These are phyloP conservation scores for Pseudogymnoascus sp. DNA, from an alignment of 2,329 filamentous ascomycete genomes.

Conservation along the genomic window DNA sequence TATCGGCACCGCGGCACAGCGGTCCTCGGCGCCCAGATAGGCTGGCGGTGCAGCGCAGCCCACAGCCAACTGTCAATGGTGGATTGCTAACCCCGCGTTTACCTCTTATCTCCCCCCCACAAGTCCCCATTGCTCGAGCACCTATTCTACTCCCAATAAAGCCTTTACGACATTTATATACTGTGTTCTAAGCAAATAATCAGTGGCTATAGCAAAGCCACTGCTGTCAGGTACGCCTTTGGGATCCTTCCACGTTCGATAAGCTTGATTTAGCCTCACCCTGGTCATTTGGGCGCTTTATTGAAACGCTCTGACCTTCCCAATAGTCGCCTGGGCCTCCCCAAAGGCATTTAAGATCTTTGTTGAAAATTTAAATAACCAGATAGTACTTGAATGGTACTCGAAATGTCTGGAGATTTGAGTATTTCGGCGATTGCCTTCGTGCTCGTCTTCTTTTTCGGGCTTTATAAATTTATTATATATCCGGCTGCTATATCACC, in stretches of 20 bases:
- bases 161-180: not conserved
- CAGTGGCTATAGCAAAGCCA: not conserved
- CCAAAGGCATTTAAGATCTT: not conserved
- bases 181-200: not conserved
- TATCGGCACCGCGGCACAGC: not conserved
- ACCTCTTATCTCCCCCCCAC: not conserved
- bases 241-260: not conserved
- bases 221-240: not conserved
- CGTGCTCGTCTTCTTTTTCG: conserved; percentile 17
- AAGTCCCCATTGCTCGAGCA: not conserved
- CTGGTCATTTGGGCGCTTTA: not conserved
- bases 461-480: conserved; percentile 35
- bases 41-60: not conserved
- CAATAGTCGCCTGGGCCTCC: not conserved
- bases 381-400: not conserved
- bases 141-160: not conserved
- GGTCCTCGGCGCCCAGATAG: not conserved
- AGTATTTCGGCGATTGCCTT: conserved; percentile 19
- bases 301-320: not conserved
- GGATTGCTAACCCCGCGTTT: conserved; percentile 2
- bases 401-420: conserved; percentile 3
- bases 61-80: not conserved
- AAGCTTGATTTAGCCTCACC: not conserved
- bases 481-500: conserved; percentile 49
- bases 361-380: not conserved